A percentile compares a stretch with the other conserved stretches of the same genome.
Conservation (phyloP, 805 yeast genomes). For the Scheffersomyces ergatensis region DNA sequence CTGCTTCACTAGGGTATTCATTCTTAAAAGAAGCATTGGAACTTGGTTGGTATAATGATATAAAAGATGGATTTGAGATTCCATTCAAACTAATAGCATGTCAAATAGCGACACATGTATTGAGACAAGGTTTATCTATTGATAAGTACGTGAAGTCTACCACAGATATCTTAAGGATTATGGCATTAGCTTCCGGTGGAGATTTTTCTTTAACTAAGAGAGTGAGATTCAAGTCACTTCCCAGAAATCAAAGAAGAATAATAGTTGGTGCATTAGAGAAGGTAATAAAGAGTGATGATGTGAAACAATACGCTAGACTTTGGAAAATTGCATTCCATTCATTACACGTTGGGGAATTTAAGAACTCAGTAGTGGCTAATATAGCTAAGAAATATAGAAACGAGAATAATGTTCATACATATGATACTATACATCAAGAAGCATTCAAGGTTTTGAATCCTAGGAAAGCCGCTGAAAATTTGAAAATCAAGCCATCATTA, state of each 20-base stretch:
- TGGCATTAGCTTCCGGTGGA: slow-evolving; percentile 6
- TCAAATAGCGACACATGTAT: slow-evolving; percentile 3
- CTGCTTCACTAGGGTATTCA: slow-evolving; percentile 8
- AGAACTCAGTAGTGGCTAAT: slow-evolving; percentile 1
- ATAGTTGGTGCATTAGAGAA: slow-evolving; percentile 5
- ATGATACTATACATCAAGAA: slow-evolving; percentile 3
- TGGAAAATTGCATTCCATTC: slow-evolving; percentile 10
- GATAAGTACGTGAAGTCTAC: slow-evolving; percentile 3
- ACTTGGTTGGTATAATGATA: slow-evolving; percentile 5
- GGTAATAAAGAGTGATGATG: slow-evolving; percentile 8
- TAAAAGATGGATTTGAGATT: neutral
- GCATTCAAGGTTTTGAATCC: slow-evolving; percentile 6
- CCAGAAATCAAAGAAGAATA: slow-evolving; percentile 4
- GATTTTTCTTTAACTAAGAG: slow-evolving; percentile 2
- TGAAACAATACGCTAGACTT: slow-evolving; percentile 4
- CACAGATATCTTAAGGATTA: slow-evolving; percentile 8
- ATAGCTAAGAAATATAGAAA: slow-evolving; percentile 8
- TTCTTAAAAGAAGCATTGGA: slow-evolving; percentile 14
- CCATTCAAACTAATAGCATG: slow-evolving; percentile 9
- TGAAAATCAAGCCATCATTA: slow-evolving; percentile 5
- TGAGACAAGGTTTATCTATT: slow-evolving; percentile 5
- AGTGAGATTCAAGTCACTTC: slow-evolving; percentile 6
- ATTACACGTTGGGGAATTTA: slow-evolving; percentile 10
- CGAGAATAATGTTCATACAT: slow-evolving; percentile 7
- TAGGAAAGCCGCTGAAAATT: slow-evolving; percentile 1